phyloP scores from a whole-genome alignment of 2,329 filamentous ascomycete species.

The Rhytidhysteron rufulum region DNA sequence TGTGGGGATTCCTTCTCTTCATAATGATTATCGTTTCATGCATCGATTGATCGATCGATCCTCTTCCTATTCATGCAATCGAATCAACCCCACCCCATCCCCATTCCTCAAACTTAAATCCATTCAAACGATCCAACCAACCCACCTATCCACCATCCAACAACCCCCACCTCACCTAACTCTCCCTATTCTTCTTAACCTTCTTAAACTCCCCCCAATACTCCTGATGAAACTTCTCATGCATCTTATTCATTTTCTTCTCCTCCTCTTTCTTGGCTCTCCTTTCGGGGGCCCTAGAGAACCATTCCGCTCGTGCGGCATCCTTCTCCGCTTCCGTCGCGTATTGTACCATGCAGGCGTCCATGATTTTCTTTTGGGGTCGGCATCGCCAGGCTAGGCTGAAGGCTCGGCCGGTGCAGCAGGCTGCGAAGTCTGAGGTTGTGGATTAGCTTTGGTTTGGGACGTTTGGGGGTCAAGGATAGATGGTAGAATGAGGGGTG shows the following conservation, averaged over 20 bases:
- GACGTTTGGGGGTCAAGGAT: constrained; percentile 1
- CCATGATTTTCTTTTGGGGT: constrained; percentile 77
- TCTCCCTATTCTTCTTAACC: constrained; percentile 17
- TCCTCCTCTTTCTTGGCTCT: constrained; percentile 61
- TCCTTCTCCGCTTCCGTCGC: constrained; percentile 84
- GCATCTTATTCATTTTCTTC: constrained; percentile 39
- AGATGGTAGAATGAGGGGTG: not conserved
- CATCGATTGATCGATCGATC: too few species aligned
- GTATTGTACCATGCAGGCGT: constrained; percentile 84
- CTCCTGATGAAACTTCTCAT: constrained; percentile 47
- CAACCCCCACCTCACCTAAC: constrained; percentile 21
- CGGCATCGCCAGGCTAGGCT: constrained; percentile 86
- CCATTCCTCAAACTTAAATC: constrained; percentile 7
- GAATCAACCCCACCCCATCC: constrained; percentile 1
- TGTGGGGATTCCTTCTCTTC: too few species aligned
- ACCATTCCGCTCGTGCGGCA: constrained; percentile 90
- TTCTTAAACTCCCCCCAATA: constrained; percentile 48
- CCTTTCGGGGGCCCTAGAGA: constrained; percentile 69
- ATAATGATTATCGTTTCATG: not conserved
- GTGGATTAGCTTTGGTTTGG: not conserved
- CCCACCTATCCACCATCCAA: constrained; percentile 6
- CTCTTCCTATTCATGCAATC: too few species aligned
- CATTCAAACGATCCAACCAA: constrained; percentile 2
- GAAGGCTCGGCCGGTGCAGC: constrained; percentile 80
- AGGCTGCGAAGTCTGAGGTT: constrained; percentile 77